phyloP scores from a whole-genome alignment of 2,329 filamentous ascomycete genomes.

The Tolypocladium ovalisporum region DNA sequence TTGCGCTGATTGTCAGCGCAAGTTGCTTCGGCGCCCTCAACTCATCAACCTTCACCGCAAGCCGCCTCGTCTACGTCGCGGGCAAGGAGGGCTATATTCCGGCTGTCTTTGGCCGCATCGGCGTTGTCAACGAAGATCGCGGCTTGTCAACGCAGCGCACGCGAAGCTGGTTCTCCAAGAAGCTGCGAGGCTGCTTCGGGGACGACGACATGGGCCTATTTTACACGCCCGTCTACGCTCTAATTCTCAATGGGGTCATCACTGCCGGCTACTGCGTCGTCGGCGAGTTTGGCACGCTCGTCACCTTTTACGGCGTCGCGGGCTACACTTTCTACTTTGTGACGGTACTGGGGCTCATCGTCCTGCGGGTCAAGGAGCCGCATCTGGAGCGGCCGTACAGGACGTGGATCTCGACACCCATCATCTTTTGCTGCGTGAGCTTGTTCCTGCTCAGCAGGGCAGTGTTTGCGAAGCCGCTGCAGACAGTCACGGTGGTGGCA shows the following conservation, averaged over 20 bases:
- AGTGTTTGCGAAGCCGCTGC: slow-evolving; percentile 80
- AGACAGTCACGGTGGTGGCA: slow-evolving; percentile 75
- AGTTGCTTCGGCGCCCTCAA: slow-evolving; percentile 94
- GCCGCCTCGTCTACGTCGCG: slow-evolving; percentile 84
- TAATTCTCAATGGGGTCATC: slow-evolving; percentile 67
- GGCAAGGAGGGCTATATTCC: slow-evolving; percentile 94
- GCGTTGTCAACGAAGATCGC: slow-evolving; percentile 43
- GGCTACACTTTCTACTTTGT: slow-evolving; percentile 97
- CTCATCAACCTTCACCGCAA: slow-evolving; percentile 86
- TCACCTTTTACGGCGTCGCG: slow-evolving; percentile 96
- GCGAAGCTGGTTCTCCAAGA: slow-evolving; percentile 46
- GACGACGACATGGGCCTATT: slow-evolving; percentile 75
- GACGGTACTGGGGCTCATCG: slow-evolving; percentile 84
- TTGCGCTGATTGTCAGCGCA: slow-evolving; percentile 81
- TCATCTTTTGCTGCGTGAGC: slow-evolving; percentile 97
- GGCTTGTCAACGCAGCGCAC: slow-evolving; percentile 32
- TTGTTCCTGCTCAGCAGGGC: slow-evolving; percentile 82
- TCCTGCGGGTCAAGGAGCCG: slow-evolving; percentile 80
- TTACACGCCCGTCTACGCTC: slow-evolving; percentile 88
- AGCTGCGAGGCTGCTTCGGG: slow-evolving; percentile 52
- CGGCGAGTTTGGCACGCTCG: slow-evolving; percentile 81
- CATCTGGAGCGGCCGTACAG: slow-evolving; percentile 81
- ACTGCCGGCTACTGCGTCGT: slow-evolving; percentile 70
- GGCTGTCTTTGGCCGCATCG: slow-evolving; percentile 70
- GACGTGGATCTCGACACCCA: slow-evolving; percentile 94